Evolutionary conservation across 2,329 filamentous ascomycete species (phyloP).

Genomic region (Fusarium vanettenii): DNA sequence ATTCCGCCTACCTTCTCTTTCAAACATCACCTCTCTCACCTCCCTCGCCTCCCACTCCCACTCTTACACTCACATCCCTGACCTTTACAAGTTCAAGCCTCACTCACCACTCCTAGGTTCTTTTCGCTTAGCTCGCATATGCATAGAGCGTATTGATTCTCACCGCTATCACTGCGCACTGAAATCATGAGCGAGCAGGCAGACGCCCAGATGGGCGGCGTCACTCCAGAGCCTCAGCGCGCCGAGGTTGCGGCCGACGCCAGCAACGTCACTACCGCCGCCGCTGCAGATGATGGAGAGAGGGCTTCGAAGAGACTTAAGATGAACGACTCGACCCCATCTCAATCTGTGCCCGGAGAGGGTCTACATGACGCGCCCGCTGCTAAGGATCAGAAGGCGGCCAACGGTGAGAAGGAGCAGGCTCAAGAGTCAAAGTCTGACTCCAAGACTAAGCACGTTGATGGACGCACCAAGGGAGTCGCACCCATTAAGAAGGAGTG

Average conservation of each 20-base stretch:
- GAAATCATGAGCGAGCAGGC: slow-evolving; percentile 43
- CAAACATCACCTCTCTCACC: not conserved
- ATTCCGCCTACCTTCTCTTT: not conserved
- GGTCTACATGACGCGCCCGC: slow-evolving; percentile 35
- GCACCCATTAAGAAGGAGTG: slow-evolving; percentile 81
- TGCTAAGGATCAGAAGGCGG: slow-evolving; percentile 18
- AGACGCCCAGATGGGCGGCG: slow-evolving; percentile 38
- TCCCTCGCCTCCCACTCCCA: not conserved
- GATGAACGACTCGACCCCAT: slow-evolving; percentile 52
- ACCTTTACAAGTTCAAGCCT: not conserved
- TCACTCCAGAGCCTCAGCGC: slow-evolving; percentile 30
- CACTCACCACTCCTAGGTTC: not conserved
- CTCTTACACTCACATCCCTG: slow-evolving; percentile 3
- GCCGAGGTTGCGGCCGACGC: slow-evolving; percentile 27
- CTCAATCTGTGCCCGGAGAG: slow-evolving; percentile 29
- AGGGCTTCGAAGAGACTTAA: slow-evolving; percentile 71
- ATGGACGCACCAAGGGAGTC: slow-evolving; percentile 63
- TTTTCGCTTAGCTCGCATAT: not conserved
- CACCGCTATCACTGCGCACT: not conserved
- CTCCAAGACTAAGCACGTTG: slow-evolving; percentile 29
- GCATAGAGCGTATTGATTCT: not conserved
- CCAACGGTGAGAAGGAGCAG: slow-evolving; percentile 31
- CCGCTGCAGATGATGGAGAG: slow-evolving; percentile 39
- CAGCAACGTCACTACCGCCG: slow-evolving; percentile 10
- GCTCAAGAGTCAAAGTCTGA: slow-evolving; percentile 12